Evolutionary conservation across 2,329 filamentous ascomycete species (phyloP).

Genomic region (Pseudogymnoascus sp.): DNA sequence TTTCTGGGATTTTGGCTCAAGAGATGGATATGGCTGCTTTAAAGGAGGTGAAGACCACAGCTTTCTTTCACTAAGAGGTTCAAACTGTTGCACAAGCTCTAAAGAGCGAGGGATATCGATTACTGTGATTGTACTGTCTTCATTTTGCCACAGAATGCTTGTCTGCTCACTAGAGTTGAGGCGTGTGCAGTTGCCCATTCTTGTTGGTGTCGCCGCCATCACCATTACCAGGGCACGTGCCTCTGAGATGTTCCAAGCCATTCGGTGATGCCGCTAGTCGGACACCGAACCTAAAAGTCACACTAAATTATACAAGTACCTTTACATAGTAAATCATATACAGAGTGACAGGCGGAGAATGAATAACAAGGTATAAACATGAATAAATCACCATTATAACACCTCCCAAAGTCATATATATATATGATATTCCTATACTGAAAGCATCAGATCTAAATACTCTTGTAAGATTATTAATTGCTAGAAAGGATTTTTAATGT

Average conservation of each 20-base stretch:
- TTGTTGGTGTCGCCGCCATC: background rate
- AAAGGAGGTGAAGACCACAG: conserved; percentile 35
- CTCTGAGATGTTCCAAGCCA: background rate
- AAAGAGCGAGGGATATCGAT: conserved; percentile 66
- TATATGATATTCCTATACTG: too few relatives aligned
- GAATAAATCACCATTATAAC: too few relatives aligned
- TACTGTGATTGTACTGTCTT: conserved; percentile 44
- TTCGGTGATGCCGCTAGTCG: background rate
- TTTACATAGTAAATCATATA: background rate
- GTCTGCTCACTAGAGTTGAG: conserved; percentile 18
- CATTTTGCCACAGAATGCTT: conserved; percentile 48
- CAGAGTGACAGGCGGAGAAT: too few relatives aligned
- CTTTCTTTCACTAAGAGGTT: background rate
- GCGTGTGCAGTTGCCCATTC: background rate
- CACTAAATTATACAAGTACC: too few relatives aligned
- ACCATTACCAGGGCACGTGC: background rate
- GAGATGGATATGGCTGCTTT: conserved; percentile 39
- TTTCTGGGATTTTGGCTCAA: conserved; percentile 45
- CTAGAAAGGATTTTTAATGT: too few relatives aligned
- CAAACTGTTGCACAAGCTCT: conserved; percentile 52
- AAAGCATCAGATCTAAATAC: too few relatives aligned
- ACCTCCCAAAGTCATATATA: too few relatives aligned
- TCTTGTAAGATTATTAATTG: too few relatives aligned
- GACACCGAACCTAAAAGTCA: background rate
- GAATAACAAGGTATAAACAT: too few relatives aligned